Percentiles rank a stretch among this genome's conserved stretches.
Evolutionary conservation across 2,329 filamentous ascomycete species (phyloP).

Genomic region (Aspergillus chevalieri): DNA sequence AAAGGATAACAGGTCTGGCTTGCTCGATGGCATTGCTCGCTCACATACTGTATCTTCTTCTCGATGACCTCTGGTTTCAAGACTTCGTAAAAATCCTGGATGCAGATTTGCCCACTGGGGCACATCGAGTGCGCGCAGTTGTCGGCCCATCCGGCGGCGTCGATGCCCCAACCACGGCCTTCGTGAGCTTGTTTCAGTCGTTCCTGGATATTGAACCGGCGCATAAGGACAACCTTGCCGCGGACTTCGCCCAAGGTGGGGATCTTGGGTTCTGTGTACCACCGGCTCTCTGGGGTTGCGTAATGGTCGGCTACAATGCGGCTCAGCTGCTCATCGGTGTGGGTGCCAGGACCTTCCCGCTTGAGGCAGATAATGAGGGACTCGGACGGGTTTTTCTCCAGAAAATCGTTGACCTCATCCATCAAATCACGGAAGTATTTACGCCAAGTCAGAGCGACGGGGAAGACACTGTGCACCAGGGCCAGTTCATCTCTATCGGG

Average conservation of each 20-base stretch:
- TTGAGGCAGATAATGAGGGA: slow-evolving; percentile 83
- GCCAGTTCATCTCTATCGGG: slow-evolving; percentile 59
- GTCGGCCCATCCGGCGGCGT: slow-evolving; percentile 69
- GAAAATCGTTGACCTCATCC: slow-evolving; percentile 64
- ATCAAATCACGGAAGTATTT: slow-evolving; percentile 74
- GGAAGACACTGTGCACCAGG: slow-evolving; percentile 86
- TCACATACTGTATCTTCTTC: slow-evolving; percentile 69
- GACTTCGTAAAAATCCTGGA: slow-evolving; percentile 95
- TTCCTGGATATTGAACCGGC: slow-evolving; percentile 65
- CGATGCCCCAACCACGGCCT: slow-evolving; percentile 52
- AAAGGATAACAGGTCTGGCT: slow-evolving; percentile 44
- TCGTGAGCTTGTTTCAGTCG: slow-evolving; percentile 39
- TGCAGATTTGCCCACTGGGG: slow-evolving; percentile 66
- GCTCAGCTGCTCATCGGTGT: slow-evolving; percentile 72
- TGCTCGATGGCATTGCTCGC: slow-evolving; percentile 70
- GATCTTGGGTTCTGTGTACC: slow-evolving; percentile 73
- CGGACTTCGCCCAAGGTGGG: slow-evolving; percentile 73
- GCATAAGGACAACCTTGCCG: slow-evolving; percentile 75
- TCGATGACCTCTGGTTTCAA: slow-evolving; percentile 67
- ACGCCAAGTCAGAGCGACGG: slow-evolving; percentile 72
- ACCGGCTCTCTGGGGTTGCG: slow-evolving; percentile 51
- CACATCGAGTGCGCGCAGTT: slow-evolving; percentile 73
- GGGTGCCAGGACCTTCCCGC: slow-evolving; percentile 76
- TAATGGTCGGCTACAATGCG: slow-evolving; percentile 69
- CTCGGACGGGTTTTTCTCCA: slow-evolving; percentile 71